These are phyloP conservation scores for Candida anglica DNA, from an alignment of 805 yeast genomes.

Conservation along the genomic window DNA sequence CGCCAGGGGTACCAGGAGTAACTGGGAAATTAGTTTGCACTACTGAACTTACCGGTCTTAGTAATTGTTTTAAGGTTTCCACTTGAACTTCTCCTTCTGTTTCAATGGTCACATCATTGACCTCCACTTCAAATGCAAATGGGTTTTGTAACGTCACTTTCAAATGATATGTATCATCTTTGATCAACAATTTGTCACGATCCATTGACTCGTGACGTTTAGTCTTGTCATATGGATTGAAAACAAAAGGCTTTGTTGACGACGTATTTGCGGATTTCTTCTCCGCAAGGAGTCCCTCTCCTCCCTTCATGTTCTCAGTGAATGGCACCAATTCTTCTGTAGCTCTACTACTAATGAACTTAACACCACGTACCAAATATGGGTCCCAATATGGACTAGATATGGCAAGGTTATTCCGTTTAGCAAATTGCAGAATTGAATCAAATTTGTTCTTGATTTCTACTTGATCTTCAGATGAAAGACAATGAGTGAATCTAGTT, in stretches of 20 bases:
- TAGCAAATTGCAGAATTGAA: conserved; percentile 14
- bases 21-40: conserved; percentile 11
- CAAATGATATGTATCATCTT: conserved; percentile 55
- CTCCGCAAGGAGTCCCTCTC: conserved; percentile 5
- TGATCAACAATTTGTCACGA: conserved; percentile 40
- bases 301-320: conserved; percentile 15
- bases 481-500: conserved; percentile 49
- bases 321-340: conserved; percentile 42
- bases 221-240: conserved; percentile 49
- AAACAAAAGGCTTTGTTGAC: conserved; percentile 18
- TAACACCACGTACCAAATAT: conserved; percentile 51
- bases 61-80: conserved; percentile 19
- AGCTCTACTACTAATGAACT: conserved; percentile 20
- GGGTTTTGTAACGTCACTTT: conserved; percentile 70
- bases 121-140: conserved; percentile 65
- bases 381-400: conserved; percentile 68
- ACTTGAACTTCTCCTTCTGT: conserved; percentile 23
- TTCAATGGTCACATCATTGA: conserved; percentile 45
- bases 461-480: conserved; percentile 57
- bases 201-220: conserved; percentile 31
- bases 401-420: conserved; percentile 19
- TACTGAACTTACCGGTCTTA: conserved; percentile 5
- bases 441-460: conserved; percentile 32
- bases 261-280: conserved; percentile 10
- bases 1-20: too few relatives aligned